Conservation (phyloP, 1,139 yeast genomes). For the Suhomyces atakaporum region DNA sequence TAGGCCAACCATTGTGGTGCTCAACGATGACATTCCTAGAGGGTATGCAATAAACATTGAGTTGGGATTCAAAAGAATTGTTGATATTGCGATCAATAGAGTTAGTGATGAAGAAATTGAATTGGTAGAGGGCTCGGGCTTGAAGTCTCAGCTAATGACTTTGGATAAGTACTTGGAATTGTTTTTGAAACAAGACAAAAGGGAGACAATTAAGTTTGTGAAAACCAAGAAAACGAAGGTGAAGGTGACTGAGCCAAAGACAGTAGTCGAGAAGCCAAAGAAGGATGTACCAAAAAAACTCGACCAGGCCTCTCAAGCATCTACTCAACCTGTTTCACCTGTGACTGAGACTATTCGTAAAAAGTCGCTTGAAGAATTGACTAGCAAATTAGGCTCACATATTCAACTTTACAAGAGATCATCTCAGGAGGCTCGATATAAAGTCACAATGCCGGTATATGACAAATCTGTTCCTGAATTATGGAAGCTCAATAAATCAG, state of each 20-base stretch:
- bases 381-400: conserved; percentile 24
- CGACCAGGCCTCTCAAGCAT: not conserved
- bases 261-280: not conserved
- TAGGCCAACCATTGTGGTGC: conserved; percentile 50
- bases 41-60: conserved; percentile 71
- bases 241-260: not conserved
- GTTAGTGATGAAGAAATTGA: conserved; percentile 29
- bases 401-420: conserved; percentile 31
- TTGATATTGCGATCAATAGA: conserved; percentile 32
- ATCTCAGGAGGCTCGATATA: conserved; percentile 21
- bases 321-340: conserved; percentile 9
- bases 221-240: conserved; percentile 19
- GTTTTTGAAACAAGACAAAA: conserved; percentile 59
- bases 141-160: conserved; percentile 55
- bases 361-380: conserved; percentile 24
- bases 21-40: conserved; percentile 70
- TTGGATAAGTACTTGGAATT: conserved; percentile 60
- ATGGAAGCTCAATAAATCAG: conserved; percentile 16
- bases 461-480: conserved; percentile 15
- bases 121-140: conserved; percentile 48
- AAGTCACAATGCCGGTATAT: conserved; percentile 25
- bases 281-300: conserved; percentile 3
- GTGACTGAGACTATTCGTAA: conserved; percentile 19
- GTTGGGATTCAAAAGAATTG: conserved; percentile 58
- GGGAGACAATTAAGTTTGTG: conserved; percentile 51